phyloP scores from a whole-genome alignment of 2,329 filamentous ascomycete species.

The Colletotrichum sublineola region DNA sequence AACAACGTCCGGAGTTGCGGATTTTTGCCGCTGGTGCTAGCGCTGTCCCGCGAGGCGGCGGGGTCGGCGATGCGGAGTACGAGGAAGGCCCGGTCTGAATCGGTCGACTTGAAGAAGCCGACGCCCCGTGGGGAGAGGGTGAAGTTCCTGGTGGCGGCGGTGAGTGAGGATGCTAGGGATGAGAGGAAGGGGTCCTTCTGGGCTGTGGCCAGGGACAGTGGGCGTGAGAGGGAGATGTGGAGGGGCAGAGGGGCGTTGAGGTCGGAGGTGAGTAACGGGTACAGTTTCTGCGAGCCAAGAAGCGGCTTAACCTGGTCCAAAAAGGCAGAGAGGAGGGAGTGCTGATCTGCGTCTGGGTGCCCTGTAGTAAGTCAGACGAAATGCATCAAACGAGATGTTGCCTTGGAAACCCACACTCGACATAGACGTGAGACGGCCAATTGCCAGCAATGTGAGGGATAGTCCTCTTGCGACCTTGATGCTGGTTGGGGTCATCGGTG shows the following conservation, averaged over 20 bases:
- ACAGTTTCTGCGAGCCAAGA: constrained; percentile 59
- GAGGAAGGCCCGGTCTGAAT: constrained; percentile 83
- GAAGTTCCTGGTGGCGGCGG: constrained; percentile 53
- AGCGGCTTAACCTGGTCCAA: constrained; percentile 54
- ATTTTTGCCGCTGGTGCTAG: constrained; percentile 53
- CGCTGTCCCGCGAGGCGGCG: constrained; percentile 10
- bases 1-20: constrained; percentile 74
- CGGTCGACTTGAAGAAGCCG: constrained; percentile 65
- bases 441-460: constrained; percentile 89
- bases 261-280: constrained; percentile 81
- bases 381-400: constrained; percentile 6
- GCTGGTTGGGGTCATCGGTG: constrained; percentile 84
- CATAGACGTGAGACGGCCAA: constrained; percentile 93
- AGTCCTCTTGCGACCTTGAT: constrained; percentile 85
- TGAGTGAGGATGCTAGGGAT: constrained; percentile 61
- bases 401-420: constrained; percentile 80
- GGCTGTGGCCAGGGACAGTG: constrained; percentile 80
- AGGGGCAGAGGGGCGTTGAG: constrained; percentile 83
- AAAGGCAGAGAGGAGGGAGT: constrained; percentile 60
- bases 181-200: constrained; percentile 77
- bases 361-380: constrained; percentile 54
- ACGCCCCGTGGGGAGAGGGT: constrained; percentile 55
- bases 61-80: constrained; percentile 73
- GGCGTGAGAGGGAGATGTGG: constrained; percentile 90
- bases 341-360: constrained; percentile 65